Base-by-base conservation (phyloP, 2,329 filamentous ascomycete genomes). In the Helotiales sp. region DNA sequence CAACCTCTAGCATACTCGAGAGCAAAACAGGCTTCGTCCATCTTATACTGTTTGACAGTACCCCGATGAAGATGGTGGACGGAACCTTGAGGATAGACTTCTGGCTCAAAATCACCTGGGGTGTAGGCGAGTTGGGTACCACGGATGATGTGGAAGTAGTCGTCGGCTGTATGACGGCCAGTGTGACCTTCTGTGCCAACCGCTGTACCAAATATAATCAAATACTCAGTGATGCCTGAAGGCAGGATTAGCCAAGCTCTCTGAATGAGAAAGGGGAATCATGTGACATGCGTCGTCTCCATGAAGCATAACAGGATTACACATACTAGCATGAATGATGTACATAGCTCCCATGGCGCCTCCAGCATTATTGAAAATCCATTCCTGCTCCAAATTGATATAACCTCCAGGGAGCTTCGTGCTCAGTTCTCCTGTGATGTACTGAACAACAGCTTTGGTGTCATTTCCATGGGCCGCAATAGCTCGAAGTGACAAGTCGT, bases 291-390 rank as follows among this genome's bases (percentile, higher is more conserved):
- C 15, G 22, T 29, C 27, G 10, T 27, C 3, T 3, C 5, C 5
- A n/a, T 10, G 5, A 29, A 47, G 5, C 2, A 9, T 38, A 17
- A n/a, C 10, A 9, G 42, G n/a, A 17, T 29, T 44, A 38, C 13
- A 79, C 85, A 72, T 74, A 89, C 88, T 93, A 59, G 91, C 90
- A 72, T 96, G 91, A 68, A 96, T 87, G 64, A 96, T 87, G 73
- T 91, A 92, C 91, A 96, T 95, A 69, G 83, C 89, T 55, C 91
- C 91, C 91, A 96, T 96, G 52, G 91, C 91, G 63, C 91, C 91
- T 52, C 91, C 91, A 52, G 91, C 91, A 70, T 96, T 96, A 80
- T 96, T 96, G 69, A 96, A 93, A 46, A 96, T 81, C 91, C 91
- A 96, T 74, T 93, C 88, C 76, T 93, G 85, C 58, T 88, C 77